Evolutionary conservation across 495 filamentous ascomycete species (phyloP).

Genomic region (Aspergillus panamensis): DNA sequence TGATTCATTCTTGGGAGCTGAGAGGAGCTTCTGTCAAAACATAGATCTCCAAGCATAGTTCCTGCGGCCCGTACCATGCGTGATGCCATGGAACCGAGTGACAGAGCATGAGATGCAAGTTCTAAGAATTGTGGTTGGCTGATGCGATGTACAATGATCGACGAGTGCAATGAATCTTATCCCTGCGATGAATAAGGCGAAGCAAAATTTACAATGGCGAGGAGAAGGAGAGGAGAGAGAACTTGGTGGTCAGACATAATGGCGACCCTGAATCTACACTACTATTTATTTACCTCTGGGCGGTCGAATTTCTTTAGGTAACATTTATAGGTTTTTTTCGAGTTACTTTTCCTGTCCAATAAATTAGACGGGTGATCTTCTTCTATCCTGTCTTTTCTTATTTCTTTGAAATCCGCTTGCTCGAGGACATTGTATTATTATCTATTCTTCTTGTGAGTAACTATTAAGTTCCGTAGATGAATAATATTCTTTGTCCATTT

Average conservation of each 20-base stretch:
- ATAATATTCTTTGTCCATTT: neutral
- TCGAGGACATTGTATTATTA: conserved; percentile 1
- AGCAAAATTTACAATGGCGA: conserved; percentile 8
- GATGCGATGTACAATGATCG: conserved; percentile 20
- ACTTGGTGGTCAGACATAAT: neutral
- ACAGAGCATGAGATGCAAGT: conserved; percentile 6
- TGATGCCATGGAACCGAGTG: neutral
- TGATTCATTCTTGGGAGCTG: neutral
- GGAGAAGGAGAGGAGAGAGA: neutral
- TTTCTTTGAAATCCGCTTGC: neutral
- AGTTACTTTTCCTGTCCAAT: conserved; percentile 6
- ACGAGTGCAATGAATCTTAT: conserved; percentile 25
- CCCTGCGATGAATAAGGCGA: conserved; percentile 15
- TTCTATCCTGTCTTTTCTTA: conserved; percentile 2
- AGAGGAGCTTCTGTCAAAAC: neutral
- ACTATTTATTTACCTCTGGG: neutral
- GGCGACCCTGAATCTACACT: conserved; percentile 1
- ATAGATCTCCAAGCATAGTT: neutral
- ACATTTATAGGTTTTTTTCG: conserved; percentile 11
- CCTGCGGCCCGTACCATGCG: neutral
- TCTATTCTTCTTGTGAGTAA: neutral
- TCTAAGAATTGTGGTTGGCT: conserved; percentile 9
- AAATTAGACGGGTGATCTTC: neutral
- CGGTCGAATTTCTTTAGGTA: conserved; percentile 5
- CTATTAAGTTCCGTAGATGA: neutral